These are phyloP conservation scores for Violaceomyces palustris DNA, from an alignment of 1,284 basidiomycete species.

Conservation along the genomic window DNA sequence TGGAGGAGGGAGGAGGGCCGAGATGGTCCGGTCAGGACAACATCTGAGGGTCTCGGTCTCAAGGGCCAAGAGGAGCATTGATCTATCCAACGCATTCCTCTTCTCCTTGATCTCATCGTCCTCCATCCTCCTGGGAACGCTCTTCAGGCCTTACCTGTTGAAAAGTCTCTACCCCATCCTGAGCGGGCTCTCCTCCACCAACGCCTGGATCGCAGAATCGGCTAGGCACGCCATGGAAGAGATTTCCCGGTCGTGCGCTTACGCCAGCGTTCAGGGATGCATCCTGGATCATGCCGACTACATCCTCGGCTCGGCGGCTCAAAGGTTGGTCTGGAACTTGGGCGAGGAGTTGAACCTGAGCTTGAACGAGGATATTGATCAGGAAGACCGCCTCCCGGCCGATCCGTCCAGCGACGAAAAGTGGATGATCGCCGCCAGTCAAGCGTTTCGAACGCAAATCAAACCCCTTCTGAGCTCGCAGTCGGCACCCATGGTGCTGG, in stretches of 20 bases:
- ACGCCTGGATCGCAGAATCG: slow-evolving; percentile 7
- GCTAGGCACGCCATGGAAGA: slow-evolving; percentile 14
- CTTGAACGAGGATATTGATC: too few species aligned
- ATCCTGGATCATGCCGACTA: slow-evolving; percentile 48
- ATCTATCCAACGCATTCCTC: slow-evolving; percentile 15
- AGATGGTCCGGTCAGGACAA: too few species aligned
- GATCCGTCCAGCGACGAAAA: too few species aligned
- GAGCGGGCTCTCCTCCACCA: slow-evolving; percentile 24
- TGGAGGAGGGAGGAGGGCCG: slow-evolving; percentile 2
- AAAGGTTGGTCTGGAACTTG: slow-evolving; percentile 31
- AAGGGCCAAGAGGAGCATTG: slow-evolving; percentile 2
- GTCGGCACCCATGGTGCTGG: slow-evolving; percentile 46
- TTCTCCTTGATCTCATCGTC: slow-evolving; percentile 25
- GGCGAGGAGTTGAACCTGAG: slow-evolving; percentile 17
- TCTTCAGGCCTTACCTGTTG: slow-evolving; percentile 31
- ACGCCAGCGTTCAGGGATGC: slow-evolving; percentile 33
- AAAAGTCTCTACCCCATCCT: slow-evolving; percentile 39
- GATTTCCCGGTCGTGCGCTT: slow-evolving; percentile 37
- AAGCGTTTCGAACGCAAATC: too few species aligned
- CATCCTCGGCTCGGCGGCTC: slow-evolving; percentile 42
- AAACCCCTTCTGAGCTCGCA: slow-evolving; percentile 39
- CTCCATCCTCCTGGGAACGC: slow-evolving; percentile 35
- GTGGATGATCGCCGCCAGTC: too few species aligned
- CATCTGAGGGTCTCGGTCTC: too few species aligned
- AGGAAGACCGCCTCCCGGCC: too few species aligned